Percentiles rank a stretch among this genome's conserved stretches.
These are phyloP conservation scores for Saccharomyces jurei DNA, from an alignment of 805 yeast genomes.

Conservation along the genomic window DNA sequence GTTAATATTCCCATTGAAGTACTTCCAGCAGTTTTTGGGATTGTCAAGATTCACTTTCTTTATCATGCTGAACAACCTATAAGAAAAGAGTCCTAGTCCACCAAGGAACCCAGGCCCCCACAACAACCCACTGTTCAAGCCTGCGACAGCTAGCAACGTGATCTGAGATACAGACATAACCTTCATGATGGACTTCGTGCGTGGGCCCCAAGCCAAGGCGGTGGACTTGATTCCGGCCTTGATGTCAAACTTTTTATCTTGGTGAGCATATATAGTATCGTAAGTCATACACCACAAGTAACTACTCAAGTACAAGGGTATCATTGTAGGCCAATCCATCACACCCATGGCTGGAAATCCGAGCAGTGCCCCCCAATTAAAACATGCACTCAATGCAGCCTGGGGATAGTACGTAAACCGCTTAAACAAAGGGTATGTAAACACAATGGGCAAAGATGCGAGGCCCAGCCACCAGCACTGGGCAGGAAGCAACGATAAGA, in stretches of 20 bases:
- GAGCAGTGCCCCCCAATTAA: slow-evolving; percentile 88
- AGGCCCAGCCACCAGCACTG: slow-evolving; percentile 82
- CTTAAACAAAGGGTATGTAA: slow-evolving; percentile 86
- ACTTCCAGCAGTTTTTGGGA: slow-evolving; percentile 76
- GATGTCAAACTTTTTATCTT: slow-evolving; percentile 82
- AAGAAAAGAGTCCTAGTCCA: slow-evolving; percentile 60
- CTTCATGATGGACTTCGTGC: slow-evolving; percentile 61
- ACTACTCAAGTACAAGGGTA: slow-evolving; percentile 67
- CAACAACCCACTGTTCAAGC: slow-evolving; percentile 51
- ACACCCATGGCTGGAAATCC: slow-evolving; percentile 97
- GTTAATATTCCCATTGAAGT: slow-evolving; percentile 66
- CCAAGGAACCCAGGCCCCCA: slow-evolving; percentile 80
- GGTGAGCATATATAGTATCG: slow-evolving; percentile 96
- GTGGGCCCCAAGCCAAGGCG: slow-evolving; percentile 88
- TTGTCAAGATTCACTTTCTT: slow-evolving; percentile 65
- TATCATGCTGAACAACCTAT: slow-evolving; percentile 62
- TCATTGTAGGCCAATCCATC: slow-evolving; percentile 66
- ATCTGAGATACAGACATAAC: slow-evolving; percentile 63
- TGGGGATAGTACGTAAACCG: slow-evolving; percentile 96
- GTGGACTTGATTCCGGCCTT: slow-evolving; percentile 91
- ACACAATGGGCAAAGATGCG: slow-evolving; percentile 67
- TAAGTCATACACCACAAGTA: slow-evolving; percentile 92
- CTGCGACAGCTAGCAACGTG: slow-evolving; percentile 55
- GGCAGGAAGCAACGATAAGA: slow-evolving; percentile 64
- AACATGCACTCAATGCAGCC: slow-evolving; percentile 67